These are phyloP conservation scores for Acmispon strigosus DNA, from an alignment of 306 rosid species.

Conservation along the genomic window DNA sequence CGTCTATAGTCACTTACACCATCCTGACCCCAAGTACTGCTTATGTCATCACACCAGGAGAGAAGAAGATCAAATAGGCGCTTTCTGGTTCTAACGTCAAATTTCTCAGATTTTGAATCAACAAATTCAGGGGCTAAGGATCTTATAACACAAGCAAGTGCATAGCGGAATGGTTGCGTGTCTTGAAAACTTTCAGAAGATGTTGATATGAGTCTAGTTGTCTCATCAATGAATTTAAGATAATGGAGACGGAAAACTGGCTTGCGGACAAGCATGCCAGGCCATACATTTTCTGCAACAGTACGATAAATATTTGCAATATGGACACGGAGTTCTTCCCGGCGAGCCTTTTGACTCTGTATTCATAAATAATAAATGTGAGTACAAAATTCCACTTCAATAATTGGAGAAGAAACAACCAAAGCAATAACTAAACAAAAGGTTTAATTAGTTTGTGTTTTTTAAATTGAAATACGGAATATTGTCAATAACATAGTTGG, in stretches of 20 bases:
- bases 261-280: slow-evolving; percentile 84
- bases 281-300: slow-evolving; percentile 96
- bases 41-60: slow-evolving; percentile 88
- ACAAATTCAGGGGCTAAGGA: slow-evolving; percentile 97
- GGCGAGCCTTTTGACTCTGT: slow-evolving; percentile 91
- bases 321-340: slow-evolving; percentile 93
- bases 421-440: slow-evolving; percentile 12
- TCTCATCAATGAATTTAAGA: slow-evolving; percentile 89
- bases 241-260: slow-evolving; percentile 82
- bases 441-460: not conserved
- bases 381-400: slow-evolving; percentile 17
- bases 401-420: slow-evolving; percentile 8
- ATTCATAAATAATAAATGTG: slow-evolving; percentile 17
- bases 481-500: not conserved
- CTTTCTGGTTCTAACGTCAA: slow-evolving; percentile 90
- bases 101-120: slow-evolving; percentile 90
- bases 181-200: slow-evolving; percentile 88
- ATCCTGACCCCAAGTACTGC: slow-evolving; percentile 80
- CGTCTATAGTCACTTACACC: slow-evolving; percentile 90
- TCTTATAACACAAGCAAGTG: slow-evolving; percentile 94
- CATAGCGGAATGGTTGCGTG: slow-evolving; percentile 91
- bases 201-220: slow-evolving; percentile 54
- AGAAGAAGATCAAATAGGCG: slow-evolving; percentile 89
- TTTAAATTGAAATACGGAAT: slow-evolving; percentile 11
- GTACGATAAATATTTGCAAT: slow-evolving; percentile 89